These are phyloP conservation scores for Dryas octopetala DNA, from an alignment of 306 rosid species.

Conservation along the genomic window DNA sequence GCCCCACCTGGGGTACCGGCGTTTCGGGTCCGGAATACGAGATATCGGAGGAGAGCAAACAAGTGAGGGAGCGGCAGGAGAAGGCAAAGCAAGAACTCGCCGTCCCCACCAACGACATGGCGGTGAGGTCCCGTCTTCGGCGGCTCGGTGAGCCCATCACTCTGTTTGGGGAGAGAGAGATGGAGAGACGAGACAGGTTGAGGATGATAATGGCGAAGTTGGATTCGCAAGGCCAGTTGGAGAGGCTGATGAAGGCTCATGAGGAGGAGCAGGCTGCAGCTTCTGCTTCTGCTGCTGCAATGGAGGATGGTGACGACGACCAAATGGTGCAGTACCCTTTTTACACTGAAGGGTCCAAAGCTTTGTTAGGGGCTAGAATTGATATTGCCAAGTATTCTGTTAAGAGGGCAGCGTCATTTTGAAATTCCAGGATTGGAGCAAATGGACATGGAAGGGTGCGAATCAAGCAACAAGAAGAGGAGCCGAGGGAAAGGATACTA, in stretches of 20 bases:
- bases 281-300: conserved; percentile 34
- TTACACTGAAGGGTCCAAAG: too few species aligned
- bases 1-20: conserved; percentile 36
- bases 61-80: conserved; percentile 80
- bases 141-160: conserved; percentile 65
- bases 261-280: conserved; percentile 87
- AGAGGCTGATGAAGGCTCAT: conserved; percentile 77
- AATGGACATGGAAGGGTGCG: too few species aligned
- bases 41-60: conserved; percentile 79
- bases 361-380: too few species aligned
- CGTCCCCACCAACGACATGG: conserved; percentile 92
- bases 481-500: too few species aligned
- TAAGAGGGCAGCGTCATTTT: too few species aligned
- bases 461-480: too few species aligned
- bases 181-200: conserved; percentile 90
- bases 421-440: too few species aligned
- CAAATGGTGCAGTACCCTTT: conserved; percentile 61
- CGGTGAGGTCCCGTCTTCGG: conserved; percentile 84
- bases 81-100: conserved; percentile 80
- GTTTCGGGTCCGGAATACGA: conserved; percentile 61
- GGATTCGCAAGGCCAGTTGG: conserved; percentile 84
- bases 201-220: conserved; percentile 71
- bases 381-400: too few species aligned
- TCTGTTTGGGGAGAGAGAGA: conserved; percentile 56
- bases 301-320: conserved; percentile 59